Evolutionary conservation across 306 rosid genomes (phyloP).

Genomic region (Citrullus colocynthis): DNA sequence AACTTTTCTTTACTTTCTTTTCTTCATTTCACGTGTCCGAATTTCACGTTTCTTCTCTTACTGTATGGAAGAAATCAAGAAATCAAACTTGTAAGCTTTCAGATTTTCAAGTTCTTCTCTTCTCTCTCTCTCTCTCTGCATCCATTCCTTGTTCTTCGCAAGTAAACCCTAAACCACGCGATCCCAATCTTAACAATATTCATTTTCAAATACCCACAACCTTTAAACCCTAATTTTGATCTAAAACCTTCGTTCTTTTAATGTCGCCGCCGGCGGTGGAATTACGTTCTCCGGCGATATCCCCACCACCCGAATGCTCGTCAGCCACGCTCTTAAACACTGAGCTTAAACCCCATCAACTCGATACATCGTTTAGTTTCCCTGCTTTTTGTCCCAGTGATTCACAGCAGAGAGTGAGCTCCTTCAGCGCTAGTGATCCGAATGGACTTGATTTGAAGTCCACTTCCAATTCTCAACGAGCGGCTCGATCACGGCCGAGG

Average conservation of each 20-base stretch:
- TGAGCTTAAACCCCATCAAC: conserved; percentile 12
- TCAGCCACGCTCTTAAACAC: conserved; percentile 16
- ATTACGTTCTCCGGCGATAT: conserved; percentile 26
- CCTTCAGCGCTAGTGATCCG: conserved; percentile 10
- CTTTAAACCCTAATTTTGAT: background rate
- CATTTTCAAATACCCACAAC: background rate
- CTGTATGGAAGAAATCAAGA: background rate
- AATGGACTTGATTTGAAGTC: conserved; percentile 7
- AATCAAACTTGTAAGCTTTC: background rate
- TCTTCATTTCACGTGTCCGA: background rate
- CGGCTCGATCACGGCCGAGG: conserved; percentile 39
- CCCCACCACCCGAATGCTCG: conserved; percentile 10
- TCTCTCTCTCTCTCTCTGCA: background rate
- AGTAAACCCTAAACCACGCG: conserved; percentile 6
- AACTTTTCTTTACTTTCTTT: background rate
- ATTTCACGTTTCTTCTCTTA: background rate
- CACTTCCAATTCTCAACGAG: conserved; percentile 1
- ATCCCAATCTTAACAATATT: background rate
- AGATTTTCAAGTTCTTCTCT: background rate
- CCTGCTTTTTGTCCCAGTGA: conserved; percentile 13
- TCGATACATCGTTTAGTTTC: conserved; percentile 15
- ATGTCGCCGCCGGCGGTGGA: conserved; percentile 47
- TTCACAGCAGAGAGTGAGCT: conserved; percentile 9
- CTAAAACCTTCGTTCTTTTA: background rate
- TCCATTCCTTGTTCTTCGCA: background rate